Percentiles rank a stretch among this genome's conserved stretches.
Evolutionary conservation across 2,329 filamentous ascomycete genomes (phyloP).

Genomic region (Fusarium sp.): DNA sequence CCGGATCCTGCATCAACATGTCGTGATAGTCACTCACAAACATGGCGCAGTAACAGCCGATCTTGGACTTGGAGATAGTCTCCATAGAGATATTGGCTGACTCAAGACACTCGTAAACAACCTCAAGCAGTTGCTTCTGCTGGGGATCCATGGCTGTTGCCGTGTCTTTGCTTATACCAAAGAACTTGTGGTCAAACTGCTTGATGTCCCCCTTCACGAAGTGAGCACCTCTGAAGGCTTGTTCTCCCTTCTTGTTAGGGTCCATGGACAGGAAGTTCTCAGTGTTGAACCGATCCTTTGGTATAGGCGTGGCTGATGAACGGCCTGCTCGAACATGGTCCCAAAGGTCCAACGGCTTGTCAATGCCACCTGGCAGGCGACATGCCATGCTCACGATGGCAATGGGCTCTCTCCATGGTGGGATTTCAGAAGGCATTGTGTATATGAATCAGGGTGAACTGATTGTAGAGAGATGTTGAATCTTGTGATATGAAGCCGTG

Average conservation of each 20-base stretch:
- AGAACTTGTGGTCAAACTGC: conserved; percentile 44
- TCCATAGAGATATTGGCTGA: conserved; percentile 42
- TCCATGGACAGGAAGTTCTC: conserved; percentile 43
- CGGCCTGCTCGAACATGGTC: conserved; percentile 39
- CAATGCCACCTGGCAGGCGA: conserved; percentile 41
- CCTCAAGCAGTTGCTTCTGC: conserved; percentile 41
- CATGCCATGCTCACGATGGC: conserved; percentile 43
- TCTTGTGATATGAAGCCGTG: background rate
- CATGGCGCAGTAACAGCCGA: conserved; percentile 44
- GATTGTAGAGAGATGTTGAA: background rate
- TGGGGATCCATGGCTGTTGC: conserved; percentile 44
- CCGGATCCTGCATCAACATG: conserved; percentile 42
- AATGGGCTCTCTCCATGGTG: conserved; percentile 42
- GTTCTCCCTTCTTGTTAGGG: conserved; percentile 39
- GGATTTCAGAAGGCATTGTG: conserved; percentile 34
- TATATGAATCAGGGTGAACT: conserved; percentile 2
- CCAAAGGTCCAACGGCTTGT: conserved; percentile 41
- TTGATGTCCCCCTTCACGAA: conserved; percentile 42
- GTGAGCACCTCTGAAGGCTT: conserved; percentile 40
- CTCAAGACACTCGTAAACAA: conserved; percentile 42
- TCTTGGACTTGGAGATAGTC: conserved; percentile 38
- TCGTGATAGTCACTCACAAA: conserved; percentile 42
- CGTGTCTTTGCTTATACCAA: conserved; percentile 42
- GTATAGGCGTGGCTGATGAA: conserved; percentile 39
- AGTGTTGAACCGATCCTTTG: conserved; percentile 41